Conservation (phyloP, 371 early-diverging fungal species). For the Actinomucor elegans region DNA sequence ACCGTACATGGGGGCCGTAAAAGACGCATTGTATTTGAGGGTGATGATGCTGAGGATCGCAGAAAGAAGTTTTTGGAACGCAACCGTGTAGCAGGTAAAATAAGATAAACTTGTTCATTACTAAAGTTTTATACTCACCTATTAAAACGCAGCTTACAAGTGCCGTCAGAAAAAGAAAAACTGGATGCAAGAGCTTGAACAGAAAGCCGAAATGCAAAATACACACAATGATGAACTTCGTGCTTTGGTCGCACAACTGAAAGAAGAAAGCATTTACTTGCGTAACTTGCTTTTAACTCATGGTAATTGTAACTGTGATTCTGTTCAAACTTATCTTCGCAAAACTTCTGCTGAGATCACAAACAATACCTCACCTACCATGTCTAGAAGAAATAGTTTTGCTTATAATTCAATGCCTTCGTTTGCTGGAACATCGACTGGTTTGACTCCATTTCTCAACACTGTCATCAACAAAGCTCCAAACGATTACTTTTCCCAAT, state of each 20-base stretch:
- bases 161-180: conserved; percentile 80
- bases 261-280: conserved; percentile 67
- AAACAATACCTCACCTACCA: background rate
- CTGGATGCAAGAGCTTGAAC: conserved; percentile 72
- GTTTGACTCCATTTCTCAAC: conserved; percentile 27
- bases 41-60: conserved; percentile 34
- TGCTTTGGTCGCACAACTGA: conserved; percentile 49
- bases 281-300: conserved; percentile 69
- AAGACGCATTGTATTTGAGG: conserved; percentile 35
- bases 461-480: conserved; percentile 22
- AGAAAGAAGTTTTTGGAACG: conserved; percentile 58
- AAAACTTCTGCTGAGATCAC: conserved; percentile 24
- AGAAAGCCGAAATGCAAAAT: conserved; percentile 49
- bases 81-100: conserved; percentile 63
- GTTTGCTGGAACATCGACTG: conserved; percentile 16
- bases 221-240: conserved; percentile 60
- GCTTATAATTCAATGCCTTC: conserved; percentile 1
- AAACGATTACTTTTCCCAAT: conserved; percentile 13
- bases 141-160: conserved; percentile 55
- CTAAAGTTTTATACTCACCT: background rate
- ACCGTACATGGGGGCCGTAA: conserved; percentile 25
- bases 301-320: conserved; percentile 55
- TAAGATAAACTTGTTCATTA: background rate
- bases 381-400: conserved; percentile 8
- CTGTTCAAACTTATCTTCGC: conserved; percentile 38